Conservation (phyloP, 2,329 filamentous ascomycete species). For the Colletotrichum sp. region DNA sequence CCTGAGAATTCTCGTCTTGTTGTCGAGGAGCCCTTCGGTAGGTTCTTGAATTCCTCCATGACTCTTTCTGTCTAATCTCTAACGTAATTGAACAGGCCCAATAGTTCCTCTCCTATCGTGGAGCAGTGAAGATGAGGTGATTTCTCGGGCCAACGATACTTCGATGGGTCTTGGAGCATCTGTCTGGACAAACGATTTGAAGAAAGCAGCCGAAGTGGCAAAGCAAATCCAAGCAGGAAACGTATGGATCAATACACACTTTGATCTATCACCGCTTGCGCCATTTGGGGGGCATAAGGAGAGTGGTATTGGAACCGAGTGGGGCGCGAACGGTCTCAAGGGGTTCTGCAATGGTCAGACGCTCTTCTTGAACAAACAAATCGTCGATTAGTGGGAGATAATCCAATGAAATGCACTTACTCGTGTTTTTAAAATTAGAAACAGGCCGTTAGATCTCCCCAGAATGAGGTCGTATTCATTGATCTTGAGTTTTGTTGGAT, state of each 20-base stretch:
- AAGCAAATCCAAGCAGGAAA: not conserved
- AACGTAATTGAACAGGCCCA: not conserved
- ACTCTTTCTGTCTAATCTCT: not conserved
- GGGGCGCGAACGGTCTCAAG: not conserved
- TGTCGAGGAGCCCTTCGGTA: not conserved
- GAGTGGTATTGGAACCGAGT: not conserved
- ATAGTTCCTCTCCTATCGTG: constrained; percentile 60
- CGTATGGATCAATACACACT: not conserved
- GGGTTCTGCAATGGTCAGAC: not conserved
- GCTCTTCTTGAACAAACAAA: not conserved
- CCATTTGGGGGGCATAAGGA: not conserved
- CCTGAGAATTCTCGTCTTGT: not conserved
- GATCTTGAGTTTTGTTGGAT: not conserved
- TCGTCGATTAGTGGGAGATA: not conserved
- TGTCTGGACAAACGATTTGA: constrained; percentile 60
- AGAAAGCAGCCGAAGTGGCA: constrained; percentile 53
- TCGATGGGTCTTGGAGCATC: constrained; percentile 61
- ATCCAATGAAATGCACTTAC: not conserved
- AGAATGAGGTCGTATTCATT: rapidly evolving
- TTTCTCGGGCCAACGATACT: constrained; percentile 57
- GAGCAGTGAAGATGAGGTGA: constrained; percentile 63
- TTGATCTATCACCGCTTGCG: not conserved
- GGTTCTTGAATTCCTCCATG: not conserved
- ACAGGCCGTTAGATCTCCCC: rapidly evolving
- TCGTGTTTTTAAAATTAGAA: too few relatives aligned